Base-by-base conservation (phyloP, 768 basidiomycete genomes). In the Macrolepiota dolichaula region DNA sequence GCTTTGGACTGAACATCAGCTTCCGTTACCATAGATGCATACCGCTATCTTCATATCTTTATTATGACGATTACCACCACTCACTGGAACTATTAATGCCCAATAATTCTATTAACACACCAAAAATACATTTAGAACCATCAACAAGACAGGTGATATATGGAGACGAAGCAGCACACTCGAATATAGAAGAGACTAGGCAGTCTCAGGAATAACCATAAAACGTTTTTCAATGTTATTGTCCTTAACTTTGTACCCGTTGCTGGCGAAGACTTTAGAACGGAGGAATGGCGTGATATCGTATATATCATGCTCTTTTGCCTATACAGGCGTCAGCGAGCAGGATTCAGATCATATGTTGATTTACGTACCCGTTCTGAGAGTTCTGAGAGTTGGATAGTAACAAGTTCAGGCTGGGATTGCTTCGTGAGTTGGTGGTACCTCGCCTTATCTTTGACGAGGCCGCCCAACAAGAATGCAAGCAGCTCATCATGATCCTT, bases 261-360 rank as follows among this genome's bases (percentile, higher is more conserved):
- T 99, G 12, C 92, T 80, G 15, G 77, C 68, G 73, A 99, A 99
- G 27, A 99, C 71, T 65, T 87, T 88, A 2, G 92, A 95, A 36
- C 78, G 82, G 68, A 97, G 73, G 85, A 98, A 99, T 4, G 94
- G 85, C 19, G 83, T 75, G 35, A 89, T 84, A 69, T 98, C 96
- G 69, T 89, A 98, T 53, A 98, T 98, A 65, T 99, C 97, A 66
- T 97, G 89, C 53, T 98, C 97, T 70, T 96, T 97, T 9, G 95
- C 93, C 94, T 96, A 65, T 11, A 61, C 37, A 56, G 58, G 13
- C 19, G 61, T 62, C 44, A 54, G 42, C 62, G 2, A 52, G 11
- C 5, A 32, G 58, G 36, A 17, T 17, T 46, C 24, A 6, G 24
- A 22, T 2, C 22, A 38, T 40, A 42, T 22, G 29, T 50, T 10